Conservation (phyloP, 1,284 basidiomycete genomes). For the Cryptococcus sp. region DNA sequence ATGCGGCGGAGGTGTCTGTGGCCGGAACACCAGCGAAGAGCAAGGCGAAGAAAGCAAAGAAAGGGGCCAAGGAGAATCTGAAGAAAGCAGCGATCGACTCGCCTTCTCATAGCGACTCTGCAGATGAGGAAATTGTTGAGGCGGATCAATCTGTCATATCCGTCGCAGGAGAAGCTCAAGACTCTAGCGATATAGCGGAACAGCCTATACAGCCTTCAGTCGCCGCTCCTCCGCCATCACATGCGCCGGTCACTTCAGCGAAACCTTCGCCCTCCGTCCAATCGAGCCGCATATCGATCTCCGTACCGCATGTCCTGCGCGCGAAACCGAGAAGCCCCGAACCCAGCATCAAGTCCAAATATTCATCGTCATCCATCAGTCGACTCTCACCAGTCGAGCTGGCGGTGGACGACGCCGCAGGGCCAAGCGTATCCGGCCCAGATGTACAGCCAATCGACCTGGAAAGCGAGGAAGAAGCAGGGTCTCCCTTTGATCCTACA, state of each 20-base stretch:
- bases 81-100: no score
- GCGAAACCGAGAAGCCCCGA: background rate
- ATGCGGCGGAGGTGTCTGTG: background rate
- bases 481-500: no score
- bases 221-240: background rate
- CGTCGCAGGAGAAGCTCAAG: no score
- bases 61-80: background rate
- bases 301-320: background rate
- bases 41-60: slow-evolving; percentile 4
- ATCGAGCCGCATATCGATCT: background rate
- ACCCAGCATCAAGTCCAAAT: background rate
- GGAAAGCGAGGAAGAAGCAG: no score
- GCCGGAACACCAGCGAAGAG: slow-evolving; percentile 1
- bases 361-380: background rate
- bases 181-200: no score
- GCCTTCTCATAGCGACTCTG: no score
- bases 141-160: no score
- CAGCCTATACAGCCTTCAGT: background rate
- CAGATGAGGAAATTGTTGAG: no score
- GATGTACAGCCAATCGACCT: no score
- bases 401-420: no score
- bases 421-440: no score
- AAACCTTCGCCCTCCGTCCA: background rate
- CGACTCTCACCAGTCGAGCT: background rate
- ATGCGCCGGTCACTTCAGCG: background rate